phyloP scores from a whole-genome alignment of 805 yeast genomes.

The Saccharomycopsis synnaedendra region DNA sequence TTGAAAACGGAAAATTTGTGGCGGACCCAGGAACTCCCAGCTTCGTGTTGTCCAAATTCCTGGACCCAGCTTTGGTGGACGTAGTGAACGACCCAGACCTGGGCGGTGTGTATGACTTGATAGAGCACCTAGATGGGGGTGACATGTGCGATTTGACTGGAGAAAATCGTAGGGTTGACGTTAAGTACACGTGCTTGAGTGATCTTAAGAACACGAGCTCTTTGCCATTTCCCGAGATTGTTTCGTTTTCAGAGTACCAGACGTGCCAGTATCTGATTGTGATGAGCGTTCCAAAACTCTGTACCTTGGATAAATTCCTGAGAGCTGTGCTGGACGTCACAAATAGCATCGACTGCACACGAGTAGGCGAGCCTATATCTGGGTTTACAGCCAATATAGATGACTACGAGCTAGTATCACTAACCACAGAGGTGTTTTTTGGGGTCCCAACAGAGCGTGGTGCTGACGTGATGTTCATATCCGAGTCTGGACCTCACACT shows the following conservation, averaged over 20 bases:
- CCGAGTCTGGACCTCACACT: too few species aligned
- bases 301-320: slow-evolving; percentile 26
- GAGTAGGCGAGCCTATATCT: not conserved
- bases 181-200: slow-evolving; percentile 42
- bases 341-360: slow-evolving; percentile 11
- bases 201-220: slow-evolving; percentile 14
- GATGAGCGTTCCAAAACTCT: slow-evolving; percentile 39
- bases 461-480: too few species aligned
- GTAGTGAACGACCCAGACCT: not conserved
- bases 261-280: slow-evolving; percentile 48
- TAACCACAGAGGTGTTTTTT: not conserved
- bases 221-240: slow-evolving; percentile 16
- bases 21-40: slow-evolving; percentile 2
- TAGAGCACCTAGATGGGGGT: slow-evolving; percentile 33
- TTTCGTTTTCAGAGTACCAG: slow-evolving; percentile 37
- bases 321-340: slow-evolving; percentile 16
- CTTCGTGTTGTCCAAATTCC: slow-evolving; percentile 3
- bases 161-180: slow-evolving; percentile 38
- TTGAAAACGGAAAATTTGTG: not conserved
- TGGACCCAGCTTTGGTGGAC: not conserved
- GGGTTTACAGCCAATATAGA: not conserved
- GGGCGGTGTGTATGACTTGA: not conserved
- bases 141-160: slow-evolving; percentile 49
- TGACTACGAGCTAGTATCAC: slow-evolving; percentile 1
- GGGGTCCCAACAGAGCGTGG: not conserved